Conservation (phyloP, 352 stramenopile species). For the Pythium insidiosum region DNA sequence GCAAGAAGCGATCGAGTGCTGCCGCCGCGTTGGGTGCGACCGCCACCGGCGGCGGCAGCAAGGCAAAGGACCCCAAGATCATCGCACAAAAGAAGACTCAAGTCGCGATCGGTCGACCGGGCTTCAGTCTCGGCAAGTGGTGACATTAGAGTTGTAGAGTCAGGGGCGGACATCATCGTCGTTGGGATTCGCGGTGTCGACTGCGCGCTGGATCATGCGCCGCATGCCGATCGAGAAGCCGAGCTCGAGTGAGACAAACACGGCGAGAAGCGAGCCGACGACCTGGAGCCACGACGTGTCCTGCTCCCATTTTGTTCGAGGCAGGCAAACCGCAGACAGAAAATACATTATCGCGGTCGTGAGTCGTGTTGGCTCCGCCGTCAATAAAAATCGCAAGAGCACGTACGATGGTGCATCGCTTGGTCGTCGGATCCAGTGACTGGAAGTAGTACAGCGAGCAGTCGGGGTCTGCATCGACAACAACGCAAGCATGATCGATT, state of each 20-base stretch:
- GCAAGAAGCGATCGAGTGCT: constrained; percentile 24
- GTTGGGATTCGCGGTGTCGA: too few relatives aligned
- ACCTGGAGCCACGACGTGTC: too few relatives aligned
- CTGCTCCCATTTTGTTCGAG: too few relatives aligned
- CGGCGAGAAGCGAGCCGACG: too few relatives aligned
- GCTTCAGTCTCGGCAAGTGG: constrained; percentile 72
- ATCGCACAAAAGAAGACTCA: constrained; percentile 69
- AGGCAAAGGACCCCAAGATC: constrained; percentile 27
- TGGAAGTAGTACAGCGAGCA: constrained; percentile 65
- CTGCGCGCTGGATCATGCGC: neutral
- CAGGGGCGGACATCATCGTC: too few relatives aligned
- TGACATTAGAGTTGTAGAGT: constrained; percentile 15
- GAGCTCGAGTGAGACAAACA: constrained; percentile 34
- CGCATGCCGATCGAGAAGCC: constrained; percentile 26
- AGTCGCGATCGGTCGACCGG: constrained; percentile 68
- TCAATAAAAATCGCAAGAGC: constrained; percentile 20
- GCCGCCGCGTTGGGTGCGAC: too few relatives aligned
- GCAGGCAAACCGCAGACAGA: too few relatives aligned
- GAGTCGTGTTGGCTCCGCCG: too few relatives aligned
- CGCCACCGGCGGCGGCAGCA: constrained; percentile 13
- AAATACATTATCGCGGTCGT: too few relatives aligned
- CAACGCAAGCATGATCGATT: neutral
- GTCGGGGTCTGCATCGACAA: constrained; percentile 28
- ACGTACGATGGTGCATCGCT: constrained; percentile 51
- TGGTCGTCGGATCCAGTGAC: constrained; percentile 27